A percentile compares a stretch with the other conserved stretches of the same genome.
These are phyloP conservation scores for Cyclanthera cordifolia DNA, from an alignment of 306 rosid species.

Conservation along the genomic window DNA sequence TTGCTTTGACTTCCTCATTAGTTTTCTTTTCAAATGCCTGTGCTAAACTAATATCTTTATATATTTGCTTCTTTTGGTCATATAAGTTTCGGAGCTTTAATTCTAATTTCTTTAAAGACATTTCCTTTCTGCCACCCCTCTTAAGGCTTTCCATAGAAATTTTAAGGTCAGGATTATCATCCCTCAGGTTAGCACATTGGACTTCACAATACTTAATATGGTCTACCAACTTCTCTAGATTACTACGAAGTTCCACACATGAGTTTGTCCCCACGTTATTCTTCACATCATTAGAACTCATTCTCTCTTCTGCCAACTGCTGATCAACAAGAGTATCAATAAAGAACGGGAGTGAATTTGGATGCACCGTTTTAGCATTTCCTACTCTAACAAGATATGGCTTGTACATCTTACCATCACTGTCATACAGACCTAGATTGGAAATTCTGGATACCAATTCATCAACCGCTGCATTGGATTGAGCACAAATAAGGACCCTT, in stretches of 20 bases:
- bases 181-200: conserved; percentile 59
- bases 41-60: conserved; percentile 62
- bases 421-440: conserved; percentile 61
- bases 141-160: conserved; percentile 21
- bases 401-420: conserved; percentile 66
- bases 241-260: conserved; percentile 46
- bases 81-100: conserved; percentile 55
- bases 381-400: conserved; percentile 98
- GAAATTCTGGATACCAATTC: conserved; percentile 89
- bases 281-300: conserved; percentile 40
- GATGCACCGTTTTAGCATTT: conserved; percentile 75
- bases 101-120: conserved; percentile 53
- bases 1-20: conserved; percentile 60
- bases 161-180: conserved; percentile 40
- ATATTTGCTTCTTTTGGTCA: conserved; percentile 75
- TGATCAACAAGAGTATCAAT: conserved; percentile 90
- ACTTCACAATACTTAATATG: conserved; percentile 69
- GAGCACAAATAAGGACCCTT: conserved; percentile 94
- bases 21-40: conserved; percentile 72
- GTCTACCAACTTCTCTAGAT: conserved; percentile 67
- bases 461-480: conserved; percentile 98
- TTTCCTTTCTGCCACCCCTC: conserved; percentile 41
- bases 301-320: conserved; percentile 62
- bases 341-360: conserved; percentile 78
- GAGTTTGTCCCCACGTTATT: conserved; percentile 40